Evolutionary conservation across 768 basidiomycete genomes (phyloP), one percentile per base, ranked within the genome.

Genomic region (Agrocybe pediades): DNA sequence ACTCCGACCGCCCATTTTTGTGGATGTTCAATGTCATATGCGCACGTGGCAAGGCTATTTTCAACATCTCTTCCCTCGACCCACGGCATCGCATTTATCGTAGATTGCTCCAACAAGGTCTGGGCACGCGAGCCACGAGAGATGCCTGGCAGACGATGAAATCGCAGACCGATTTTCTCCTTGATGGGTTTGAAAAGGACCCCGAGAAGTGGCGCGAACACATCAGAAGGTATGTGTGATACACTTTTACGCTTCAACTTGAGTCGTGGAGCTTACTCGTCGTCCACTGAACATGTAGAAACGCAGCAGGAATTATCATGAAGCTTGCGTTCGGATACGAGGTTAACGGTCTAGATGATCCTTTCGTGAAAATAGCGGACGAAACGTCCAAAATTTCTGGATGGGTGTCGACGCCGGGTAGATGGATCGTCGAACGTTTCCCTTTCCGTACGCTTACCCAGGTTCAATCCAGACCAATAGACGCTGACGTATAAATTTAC

Each of bases 1-100:
- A 85, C 56, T 84, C 83, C 5, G 82, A 83, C 55, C 75, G 83
- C 7, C 83, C 82, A 2, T 68, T 67, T 47, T 68, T 68, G 6
- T 72, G 71, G 67, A 77, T 80, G 75, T 75, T 68, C 54, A 66
- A 73, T 47, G 71, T 71, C 6, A 66, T 81, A 23, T 76, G 75
- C 51, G 75, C 67, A 19, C 74, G 77, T 9, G 73, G 71, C 25
- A 62, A 70, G 51, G 57, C 74, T 1, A 67, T 79, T 9, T 77
- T 80, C 66, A 76, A 77, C 47, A 74, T 80, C 8, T 73, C 75
- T 9, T 71, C 76, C 1, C 61, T 65, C 8, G 62, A 78, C 52
- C 50, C 64, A 1, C 66, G 74, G 25, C 71, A 79, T 54, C 70
- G 61, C 54, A 61, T 66, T 7, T 81, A 80, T 46, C 72, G 81